Evolutionary conservation across 345 rosid species (phyloP), one percentile per base, ranked within the genome.

Genomic region (Acer campestre): DNA sequence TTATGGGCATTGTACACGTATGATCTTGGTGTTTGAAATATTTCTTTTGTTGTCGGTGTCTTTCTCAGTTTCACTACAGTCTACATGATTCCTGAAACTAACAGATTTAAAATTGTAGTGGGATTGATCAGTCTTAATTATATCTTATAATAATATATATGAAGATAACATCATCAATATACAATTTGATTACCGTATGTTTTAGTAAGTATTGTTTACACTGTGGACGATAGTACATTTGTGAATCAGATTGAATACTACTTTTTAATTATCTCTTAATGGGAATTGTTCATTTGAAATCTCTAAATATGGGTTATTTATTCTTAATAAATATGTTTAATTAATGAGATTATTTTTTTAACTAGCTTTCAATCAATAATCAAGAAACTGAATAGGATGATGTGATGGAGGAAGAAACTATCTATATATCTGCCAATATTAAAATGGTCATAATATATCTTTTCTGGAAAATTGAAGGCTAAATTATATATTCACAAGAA

Each of bases 361-460:
- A 61, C 9, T 63, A n/a, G 67, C 8, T 63, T 53, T 42, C 51
- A 76, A 27, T 46, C 55, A n/a, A 65, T 64, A n/a, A 65, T 64
- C 61, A 38, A 68, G 27, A 75, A 9, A 48, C 29, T 76, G 80
- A 76, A 77, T 71, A 65, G 73, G 74, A 75, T 82, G 82, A 78
- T 78, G 83, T 31, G 74, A 71, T 66, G 64, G 35, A 79, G 78
- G 67, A n/a, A 61, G 69, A 48, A 61, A 2, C 58, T 59, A 76
- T 9, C 58, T 59, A 76, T 9, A 42, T 7, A 42, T 65, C 73
- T 46, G 63, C 68, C 23, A 53, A 20, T 69, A 20, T 58, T 74
- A 70, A 53, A 77, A 65, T 23, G 23, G 27, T 10, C 16, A 31
- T 3, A 25, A 53, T 10, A 10, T 38, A n/a, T 51, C 16, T 46